A percentile compares a stretch with the other conserved stretches of the same genome.
Evolutionary conservation across 2,329 filamentous ascomycete genomes (phyloP).

Genomic region (Aspergillus pseudonomiae): DNA sequence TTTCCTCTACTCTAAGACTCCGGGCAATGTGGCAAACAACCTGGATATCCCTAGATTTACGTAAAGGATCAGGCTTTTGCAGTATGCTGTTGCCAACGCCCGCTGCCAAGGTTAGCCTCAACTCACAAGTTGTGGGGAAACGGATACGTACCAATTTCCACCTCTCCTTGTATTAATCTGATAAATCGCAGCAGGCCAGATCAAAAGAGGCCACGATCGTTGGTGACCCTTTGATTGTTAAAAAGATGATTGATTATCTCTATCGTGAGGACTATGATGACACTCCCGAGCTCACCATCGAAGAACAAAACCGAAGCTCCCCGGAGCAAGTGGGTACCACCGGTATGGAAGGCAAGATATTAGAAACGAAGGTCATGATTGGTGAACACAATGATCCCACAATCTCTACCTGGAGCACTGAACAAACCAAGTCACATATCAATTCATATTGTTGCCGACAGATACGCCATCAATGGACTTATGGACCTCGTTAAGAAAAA

Average conservation of each 20-base stretch:
- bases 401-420: no score
- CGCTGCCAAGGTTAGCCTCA: conserved; percentile 3
- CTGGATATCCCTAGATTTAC: conserved; percentile 10
- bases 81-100: conserved; percentile 11
- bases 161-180: no score
- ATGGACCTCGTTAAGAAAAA: conserved; percentile 1
- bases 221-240: conserved; percentile 1
- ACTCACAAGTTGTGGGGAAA: no score
- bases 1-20: not conserved
- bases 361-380: no score
- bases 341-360: no score
- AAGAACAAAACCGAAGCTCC: not conserved
- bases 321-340: not conserved
- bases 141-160: no score
- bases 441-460: conserved; percentile 6
- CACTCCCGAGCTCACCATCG: not conserved
- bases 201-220: not conserved
- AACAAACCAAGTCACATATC: no score
- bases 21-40: conserved; percentile 9
- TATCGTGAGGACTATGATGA: conserved; percentile 10
- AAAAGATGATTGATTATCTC: conserved; percentile 11
- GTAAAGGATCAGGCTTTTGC: not conserved
- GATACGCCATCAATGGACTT: conserved; percentile 3
- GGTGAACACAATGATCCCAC: no score
- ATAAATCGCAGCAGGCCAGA: no score